Percentiles rank a stretch among this genome's conserved stretches.
Conservation (phyloP, 768 basidiomycete genomes). For the Crucibulum laeve region DNA sequence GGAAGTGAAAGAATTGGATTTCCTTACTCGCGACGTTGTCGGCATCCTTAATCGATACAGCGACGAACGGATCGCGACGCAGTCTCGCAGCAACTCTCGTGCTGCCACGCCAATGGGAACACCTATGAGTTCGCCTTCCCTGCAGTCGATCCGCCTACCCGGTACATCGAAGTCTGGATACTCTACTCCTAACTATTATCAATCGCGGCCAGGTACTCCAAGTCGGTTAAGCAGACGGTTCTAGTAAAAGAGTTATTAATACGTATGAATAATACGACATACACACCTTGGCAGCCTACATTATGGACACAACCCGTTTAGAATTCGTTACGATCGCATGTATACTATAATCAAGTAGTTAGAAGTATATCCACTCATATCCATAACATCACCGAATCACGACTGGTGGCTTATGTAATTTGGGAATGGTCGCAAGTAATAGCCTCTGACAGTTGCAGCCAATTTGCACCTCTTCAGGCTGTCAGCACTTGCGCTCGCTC, state of each 20-base stretch:
- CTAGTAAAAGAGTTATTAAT: constrained; percentile 7
- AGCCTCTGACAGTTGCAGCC: too few species aligned
- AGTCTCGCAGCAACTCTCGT: constrained; percentile 59
- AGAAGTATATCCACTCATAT: too few species aligned
- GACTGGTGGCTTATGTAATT: too few species aligned
- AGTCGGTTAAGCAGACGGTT: constrained; percentile 44
- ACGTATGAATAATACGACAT: too few species aligned
- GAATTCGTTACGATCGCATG: too few species aligned
- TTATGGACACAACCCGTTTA: too few species aligned
- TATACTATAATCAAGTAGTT: too few species aligned
- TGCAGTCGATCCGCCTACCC: constrained; percentile 28
- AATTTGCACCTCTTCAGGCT: too few species aligned
- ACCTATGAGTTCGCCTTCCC: constrained; percentile 41
- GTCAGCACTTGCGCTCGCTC: too few species aligned
- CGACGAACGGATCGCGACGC: constrained; percentile 54
- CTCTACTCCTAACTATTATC: constrained; percentile 46
- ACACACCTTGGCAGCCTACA: too few species aligned
- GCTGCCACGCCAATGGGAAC: constrained; percentile 52
- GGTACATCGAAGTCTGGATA: constrained; percentile 46
- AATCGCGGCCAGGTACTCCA: constrained; percentile 62
- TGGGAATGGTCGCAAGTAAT: too few species aligned
- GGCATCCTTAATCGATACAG: constrained; percentile 67
- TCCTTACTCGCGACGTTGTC: constrained; percentile 71
- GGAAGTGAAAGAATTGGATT: constrained; percentile 74
- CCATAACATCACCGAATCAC: too few species aligned